A percentile compares a stretch with the other conserved stretches of the same genome.
Conservation (phyloP, 768 basidiomycete species). For the Macrolepiota fuliginosa region DNA sequence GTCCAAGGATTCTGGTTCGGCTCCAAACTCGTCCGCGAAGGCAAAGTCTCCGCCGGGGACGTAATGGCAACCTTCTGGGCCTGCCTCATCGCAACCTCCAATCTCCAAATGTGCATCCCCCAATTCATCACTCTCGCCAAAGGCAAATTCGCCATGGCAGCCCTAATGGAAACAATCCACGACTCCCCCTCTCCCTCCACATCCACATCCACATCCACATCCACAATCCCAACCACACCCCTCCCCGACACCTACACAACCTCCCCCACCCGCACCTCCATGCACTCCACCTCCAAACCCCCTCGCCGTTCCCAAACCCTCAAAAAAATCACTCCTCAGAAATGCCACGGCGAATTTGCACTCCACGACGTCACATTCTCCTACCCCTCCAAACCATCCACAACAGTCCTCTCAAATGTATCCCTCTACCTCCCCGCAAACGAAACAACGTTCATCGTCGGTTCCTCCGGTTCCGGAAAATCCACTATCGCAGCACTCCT, state of each 20-base stretch:
- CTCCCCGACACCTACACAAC: slow-evolving; percentile 22
- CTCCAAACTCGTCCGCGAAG: slow-evolving; percentile 79
- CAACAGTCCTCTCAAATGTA: slow-evolving; percentile 62
- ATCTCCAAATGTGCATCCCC: slow-evolving; percentile 85
- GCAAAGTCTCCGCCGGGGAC: slow-evolving; percentile 63
- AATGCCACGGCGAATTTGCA: slow-evolving; percentile 72
- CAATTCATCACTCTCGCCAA: slow-evolving; percentile 74
- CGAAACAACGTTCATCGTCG: slow-evolving; percentile 90
- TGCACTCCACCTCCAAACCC: slow-evolving; percentile 34
- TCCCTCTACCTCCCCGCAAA: slow-evolving; percentile 69
- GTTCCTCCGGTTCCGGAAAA: slow-evolving; percentile 90
- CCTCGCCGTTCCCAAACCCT: slow-evolving; percentile 24
- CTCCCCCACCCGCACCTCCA: slow-evolving; percentile 44
- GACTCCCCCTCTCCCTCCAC: slow-evolving; percentile 29
- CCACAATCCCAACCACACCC: slow-evolving; percentile 23
- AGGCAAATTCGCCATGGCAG: slow-evolving; percentile 80
- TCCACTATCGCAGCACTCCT: slow-evolving; percentile 85
- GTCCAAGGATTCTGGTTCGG: slow-evolving; percentile 98
- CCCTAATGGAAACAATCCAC: slow-evolving; percentile 60
- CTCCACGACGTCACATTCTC: slow-evolving; percentile 75
- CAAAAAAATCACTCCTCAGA: slow-evolving; percentile 62
- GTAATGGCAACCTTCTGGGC: slow-evolving; percentile 99
- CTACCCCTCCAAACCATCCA: slow-evolving; percentile 77
- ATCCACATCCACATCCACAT: slow-evolving; percentile 14
- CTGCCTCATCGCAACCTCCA: slow-evolving; percentile 84